phyloP scores from a whole-genome alignment of 805 yeast species.

The Metschnikowia henanensis region DNA sequence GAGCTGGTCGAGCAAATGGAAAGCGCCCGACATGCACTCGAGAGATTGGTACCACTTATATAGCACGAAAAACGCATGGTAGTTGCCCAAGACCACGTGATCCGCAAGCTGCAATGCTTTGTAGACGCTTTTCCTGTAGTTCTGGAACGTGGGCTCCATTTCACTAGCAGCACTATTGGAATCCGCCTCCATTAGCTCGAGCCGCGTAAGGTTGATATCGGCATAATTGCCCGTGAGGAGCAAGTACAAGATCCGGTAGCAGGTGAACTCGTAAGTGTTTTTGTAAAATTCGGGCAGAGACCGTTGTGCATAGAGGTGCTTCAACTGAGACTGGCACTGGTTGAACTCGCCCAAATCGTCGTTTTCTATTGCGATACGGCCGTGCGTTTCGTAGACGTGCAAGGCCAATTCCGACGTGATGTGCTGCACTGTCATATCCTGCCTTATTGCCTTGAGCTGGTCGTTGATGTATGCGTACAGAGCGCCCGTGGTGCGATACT shows the following conservation, averaged over 20 bases:
- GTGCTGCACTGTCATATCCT: constrained; percentile 90
- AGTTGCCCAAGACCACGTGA: constrained; percentile 11
- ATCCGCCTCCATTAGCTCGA: constrained; percentile 13
- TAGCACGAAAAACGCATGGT: constrained; percentile 38
- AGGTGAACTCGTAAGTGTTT: constrained; percentile 53
- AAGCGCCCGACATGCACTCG: constrained; percentile 12
- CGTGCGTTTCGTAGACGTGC: constrained; percentile 80
- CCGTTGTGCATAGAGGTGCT: constrained; percentile 53
- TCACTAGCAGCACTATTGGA: neutral
- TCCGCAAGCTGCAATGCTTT: constrained; percentile 15
- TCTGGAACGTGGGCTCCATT: constrained; percentile 1
- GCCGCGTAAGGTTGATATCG: constrained; percentile 48
- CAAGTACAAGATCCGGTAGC: constrained; percentile 74
- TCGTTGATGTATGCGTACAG: constrained; percentile 79
- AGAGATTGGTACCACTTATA: constrained; percentile 9
- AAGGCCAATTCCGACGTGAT: constrained; percentile 77
- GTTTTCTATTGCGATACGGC: constrained; percentile 80
- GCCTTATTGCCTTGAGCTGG: constrained; percentile 90
- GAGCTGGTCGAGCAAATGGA: constrained; percentile 15
- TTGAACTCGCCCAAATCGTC: constrained; percentile 92
- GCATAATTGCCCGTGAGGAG: constrained; percentile 67
- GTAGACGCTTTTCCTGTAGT: constrained; percentile 9
- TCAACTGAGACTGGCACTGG: constrained; percentile 87
- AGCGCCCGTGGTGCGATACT: constrained; percentile 45
- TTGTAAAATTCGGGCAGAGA: constrained; percentile 10